Conservation (phyloP, 192 early-diverging fungal genomes). For the Lobosporangium transversale region DNA sequence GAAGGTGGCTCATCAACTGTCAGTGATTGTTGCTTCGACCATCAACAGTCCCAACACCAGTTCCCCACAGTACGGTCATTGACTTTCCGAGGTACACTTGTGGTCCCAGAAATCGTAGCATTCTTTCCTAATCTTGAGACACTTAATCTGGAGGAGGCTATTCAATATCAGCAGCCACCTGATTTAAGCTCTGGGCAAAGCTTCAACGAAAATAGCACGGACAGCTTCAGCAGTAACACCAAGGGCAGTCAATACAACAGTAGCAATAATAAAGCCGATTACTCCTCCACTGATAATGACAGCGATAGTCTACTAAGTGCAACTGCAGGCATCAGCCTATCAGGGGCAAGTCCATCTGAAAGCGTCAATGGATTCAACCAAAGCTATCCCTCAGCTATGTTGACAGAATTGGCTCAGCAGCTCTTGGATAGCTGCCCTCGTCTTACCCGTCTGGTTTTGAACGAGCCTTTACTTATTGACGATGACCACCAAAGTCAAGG, state of each 20-base stretch:
- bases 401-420: conserved; percentile 15
- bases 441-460: conserved; percentile 18
- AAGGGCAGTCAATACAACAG: neutral
- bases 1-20: neutral
- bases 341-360: neutral
- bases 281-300: neutral
- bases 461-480: conserved; percentile 22
- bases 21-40: neutral
- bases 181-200: neutral
- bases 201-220: neutral
- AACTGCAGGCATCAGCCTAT: conserved; percentile 4
- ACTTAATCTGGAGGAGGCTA: conserved; percentile 12
- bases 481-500: neutral
- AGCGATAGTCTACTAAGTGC: conserved; percentile 7
- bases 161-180: too few relatives aligned
- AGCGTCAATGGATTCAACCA: neutral
- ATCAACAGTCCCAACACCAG: neutral
- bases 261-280: neutral
- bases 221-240: neutral
- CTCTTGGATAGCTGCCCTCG: conserved; percentile 24
- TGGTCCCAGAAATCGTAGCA: conserved; percentile 18
- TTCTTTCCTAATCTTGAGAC: conserved; percentile 25
- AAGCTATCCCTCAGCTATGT: conserved; percentile 3
- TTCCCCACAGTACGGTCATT: conserved; percentile 18
- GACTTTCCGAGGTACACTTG: conserved; percentile 19